Base-by-base conservation (phyloP, 2,329 filamentous ascomycete species). In the Plectosphaerella sp. region DNA sequence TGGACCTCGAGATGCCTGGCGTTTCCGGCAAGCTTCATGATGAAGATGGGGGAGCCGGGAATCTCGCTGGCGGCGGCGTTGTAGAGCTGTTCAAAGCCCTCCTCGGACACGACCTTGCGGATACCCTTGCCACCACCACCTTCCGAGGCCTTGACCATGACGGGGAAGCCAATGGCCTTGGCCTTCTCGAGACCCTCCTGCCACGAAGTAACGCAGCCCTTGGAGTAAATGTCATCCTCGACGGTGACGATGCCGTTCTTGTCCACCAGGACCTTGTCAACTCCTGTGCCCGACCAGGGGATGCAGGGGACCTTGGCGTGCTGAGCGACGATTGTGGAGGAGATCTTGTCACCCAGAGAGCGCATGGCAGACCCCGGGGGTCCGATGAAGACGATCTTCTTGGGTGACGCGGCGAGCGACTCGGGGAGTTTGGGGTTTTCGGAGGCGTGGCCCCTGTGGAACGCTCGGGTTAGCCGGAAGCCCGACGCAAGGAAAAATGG, bases 141-240 rank as follows among this genome's bases (percentile, higher is more conserved):
- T 78, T 99, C 94, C 3, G 94, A 97, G n/a, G 94, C 94, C 80
- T 99, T 99, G 71, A 99, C 91, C 94, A 99, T 99, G 78, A 99
- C 89, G 15, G 94, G 94, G 77, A 99, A 99, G 60, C 94, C 94
- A 69, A 99, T 99, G 66, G 90, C 82, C 37, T 83, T 85, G 54
- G 94, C 94, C 66, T 88, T 91, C 65, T 83, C 76, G 48, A 99
- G 82, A 73, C 93, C 94, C 73, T 99, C 91, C 72, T 96, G 78
- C 72, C 91, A 91, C 20, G 89, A 91, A 67, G 83, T 83, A 47
- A 96, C 94, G 71, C 94, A 99, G 57, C 94, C 94, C 73, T 92
- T 89, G 62, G 86, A 81, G 72, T 99, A 99, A 54, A 95, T 67
- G 6, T 91, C 76, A 50, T 96, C 91, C 41, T 83, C 79, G 54